Base-by-base conservation (phyloP, 2,329 filamentous ascomycete species). In the Eutypella sp. region DNA sequence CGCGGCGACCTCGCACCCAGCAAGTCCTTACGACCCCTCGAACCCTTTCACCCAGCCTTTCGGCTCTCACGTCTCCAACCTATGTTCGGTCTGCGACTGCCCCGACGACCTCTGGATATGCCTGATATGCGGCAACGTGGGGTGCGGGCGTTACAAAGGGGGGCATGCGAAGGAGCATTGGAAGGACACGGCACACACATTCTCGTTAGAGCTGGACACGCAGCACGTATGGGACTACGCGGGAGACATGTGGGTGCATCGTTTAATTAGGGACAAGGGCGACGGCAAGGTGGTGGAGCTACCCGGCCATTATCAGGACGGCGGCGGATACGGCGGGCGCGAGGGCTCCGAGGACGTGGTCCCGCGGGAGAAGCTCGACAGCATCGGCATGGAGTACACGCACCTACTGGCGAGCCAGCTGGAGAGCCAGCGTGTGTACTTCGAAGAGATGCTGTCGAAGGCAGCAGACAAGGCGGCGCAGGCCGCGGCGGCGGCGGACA, bases 211-310 rank as follows among this genome's bases (percentile, higher is more conserved):
- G 63, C 81, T 97, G 31, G 83, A 86, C 50, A 95, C 90, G 1
- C 92, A 99, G 64, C 86, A 96, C 57, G 91, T 99, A 1, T 99
- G 93, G 93, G 93, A 99, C 67, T 99, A 99, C 54, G 89, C 88
- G 0, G 90, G 89, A 4, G 93, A 99, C 61, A 87, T 86, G 60
- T 99, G 96, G 76, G 93, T 97, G 41, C 93, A 99, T 67, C 85
- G 93, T 9, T 81, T 97, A 42, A 95, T 99, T 46, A 87, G 95
- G 54, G 89, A 90, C 61, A 96, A 96, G 70, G 85, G 89, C 9
- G 90, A 96, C 63, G 89, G 89, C 20, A 96, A 96, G 65, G 77
- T 96, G 3, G 87, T 96, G 16, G 92, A 97, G 65, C 75, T 96
- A n/a, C 89, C 90, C 0, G 77, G 78, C 2, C 70, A 59, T 53